Evolutionary conservation across 1,139 yeast genomes (phyloP).

Genomic region (Pichia sp.): DNA sequence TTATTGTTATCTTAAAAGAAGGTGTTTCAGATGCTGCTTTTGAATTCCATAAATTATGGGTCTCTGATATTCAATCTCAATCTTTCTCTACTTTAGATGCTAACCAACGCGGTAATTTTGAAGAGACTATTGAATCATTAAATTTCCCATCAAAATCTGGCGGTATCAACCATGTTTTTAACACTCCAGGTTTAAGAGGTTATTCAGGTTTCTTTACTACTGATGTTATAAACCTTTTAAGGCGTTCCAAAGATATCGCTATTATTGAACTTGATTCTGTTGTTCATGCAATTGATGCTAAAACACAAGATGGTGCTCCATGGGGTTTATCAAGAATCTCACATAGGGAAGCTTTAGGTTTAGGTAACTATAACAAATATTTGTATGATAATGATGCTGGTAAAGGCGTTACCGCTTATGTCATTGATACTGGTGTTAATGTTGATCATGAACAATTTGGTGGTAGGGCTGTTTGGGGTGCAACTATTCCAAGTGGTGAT

Average conservation of each 20-base stretch:
- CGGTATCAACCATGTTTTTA: slow-evolving; percentile 65
- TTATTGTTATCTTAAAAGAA: slow-evolving; percentile 71
- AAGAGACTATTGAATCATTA: slow-evolving; percentile 32
- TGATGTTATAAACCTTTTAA: slow-evolving; percentile 62
- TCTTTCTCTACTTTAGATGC: slow-evolving; percentile 30
- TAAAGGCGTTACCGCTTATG: slow-evolving; percentile 85
- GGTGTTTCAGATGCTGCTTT: slow-evolving; percentile 45
- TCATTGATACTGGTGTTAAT: slow-evolving; percentile 90
- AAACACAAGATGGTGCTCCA: slow-evolving; percentile 76
- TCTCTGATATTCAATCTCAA: slow-evolving; percentile 41
- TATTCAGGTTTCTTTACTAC: slow-evolving; percentile 74
- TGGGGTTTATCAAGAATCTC: slow-evolving; percentile 97
- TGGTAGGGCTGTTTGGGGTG: slow-evolving; percentile 94
- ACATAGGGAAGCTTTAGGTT: slow-evolving; percentile 71
- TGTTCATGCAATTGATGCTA: slow-evolving; percentile 60
- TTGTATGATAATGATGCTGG: slow-evolving; percentile 81
- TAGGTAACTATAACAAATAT: slow-evolving; percentile 81
- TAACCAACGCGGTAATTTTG: slow-evolving; percentile 23
- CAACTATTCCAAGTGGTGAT: slow-evolving; percentile 81
- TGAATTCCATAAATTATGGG: slow-evolving; percentile 60
- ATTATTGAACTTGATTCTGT: slow-evolving; percentile 76
- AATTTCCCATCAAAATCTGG: slow-evolving; percentile 30
- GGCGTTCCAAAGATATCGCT: slow-evolving; percentile 66
- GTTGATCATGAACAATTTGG: slow-evolving; percentile 75
- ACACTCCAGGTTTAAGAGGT: slow-evolving; percentile 48